phyloP scores from a whole-genome alignment of 768 basidiomycete genomes.

The Auricularia sp. region DNA sequence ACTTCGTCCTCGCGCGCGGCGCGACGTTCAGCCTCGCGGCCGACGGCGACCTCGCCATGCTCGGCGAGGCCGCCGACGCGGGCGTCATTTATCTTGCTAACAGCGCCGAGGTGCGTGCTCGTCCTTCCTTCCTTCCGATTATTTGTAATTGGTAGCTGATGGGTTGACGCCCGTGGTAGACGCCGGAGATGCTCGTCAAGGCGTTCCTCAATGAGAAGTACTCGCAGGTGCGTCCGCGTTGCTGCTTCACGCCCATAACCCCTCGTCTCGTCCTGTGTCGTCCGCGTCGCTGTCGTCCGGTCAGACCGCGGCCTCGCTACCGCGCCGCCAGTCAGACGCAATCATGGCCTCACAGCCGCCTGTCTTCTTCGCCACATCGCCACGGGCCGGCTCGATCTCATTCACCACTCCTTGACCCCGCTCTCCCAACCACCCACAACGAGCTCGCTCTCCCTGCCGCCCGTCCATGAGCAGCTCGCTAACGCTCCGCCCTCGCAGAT shows the following conservation, averaged over 20 bases:
- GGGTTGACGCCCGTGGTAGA: conserved; percentile 29
- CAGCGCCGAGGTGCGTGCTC: conserved; percentile 55
- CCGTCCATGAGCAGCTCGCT: too few relatives aligned
- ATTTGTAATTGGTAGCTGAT: too few relatives aligned
- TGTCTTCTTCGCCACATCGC: too few relatives aligned
- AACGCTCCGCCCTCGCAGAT: conserved; percentile 36
- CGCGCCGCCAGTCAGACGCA: too few relatives aligned
- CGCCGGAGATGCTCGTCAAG: conserved; percentile 68
- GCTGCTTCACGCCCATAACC: background rate
- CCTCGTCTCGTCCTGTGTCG: too few relatives aligned
- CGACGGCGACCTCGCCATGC: conserved; percentile 63
- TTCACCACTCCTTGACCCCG: too few relatives aligned
- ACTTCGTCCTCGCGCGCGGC: conserved; percentile 67
- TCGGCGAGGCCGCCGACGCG: conserved; percentile 66
- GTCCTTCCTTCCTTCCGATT: background rate
- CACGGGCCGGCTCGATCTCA: too few relatives aligned
- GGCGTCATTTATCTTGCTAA: conserved; percentile 75
- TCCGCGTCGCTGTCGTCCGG: too few relatives aligned
- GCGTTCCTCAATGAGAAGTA: conserved; percentile 77
- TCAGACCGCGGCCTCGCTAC: too few relatives aligned
- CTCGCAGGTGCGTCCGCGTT: conserved; percentile 45
- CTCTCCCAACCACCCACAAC: too few relatives aligned
- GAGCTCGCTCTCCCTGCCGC: too few relatives aligned
- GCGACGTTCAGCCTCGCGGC: conserved; percentile 71
- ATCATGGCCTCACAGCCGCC: too few relatives aligned